Percentiles rank a stretch among this genome's conserved stretches.
phyloP scores from a whole-genome alignment of 202 grass and related monocot genomes.

The Brachypodium distachyon region DNA sequence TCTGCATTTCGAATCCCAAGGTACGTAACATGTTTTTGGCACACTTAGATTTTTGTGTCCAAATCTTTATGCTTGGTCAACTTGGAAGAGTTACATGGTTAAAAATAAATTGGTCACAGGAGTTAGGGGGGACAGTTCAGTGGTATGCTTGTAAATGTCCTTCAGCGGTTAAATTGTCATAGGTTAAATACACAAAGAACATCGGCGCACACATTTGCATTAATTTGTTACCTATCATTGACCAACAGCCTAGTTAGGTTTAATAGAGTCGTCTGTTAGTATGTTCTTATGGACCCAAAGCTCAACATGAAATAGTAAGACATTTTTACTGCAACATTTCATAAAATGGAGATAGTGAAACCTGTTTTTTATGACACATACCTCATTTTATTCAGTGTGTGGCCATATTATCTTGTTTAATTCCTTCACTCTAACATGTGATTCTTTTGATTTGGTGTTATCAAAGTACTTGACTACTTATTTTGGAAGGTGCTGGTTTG shows the following conservation, averaged over 20 bases:
- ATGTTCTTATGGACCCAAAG: too few relatives aligned
- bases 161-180: too few relatives aligned
- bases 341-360: not conserved
- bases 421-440: not conserved
- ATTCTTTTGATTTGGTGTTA: not conserved
- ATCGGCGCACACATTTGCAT: not conserved
- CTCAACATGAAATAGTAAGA: too few relatives aligned
- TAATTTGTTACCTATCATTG: not conserved
- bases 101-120: not conserved
- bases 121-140: not conserved
- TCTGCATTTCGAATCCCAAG: conserved; percentile 98
- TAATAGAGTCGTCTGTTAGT: too few relatives aligned
- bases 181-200: not conserved
- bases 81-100: not conserved
- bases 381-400: not conserved
- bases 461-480: not conserved
- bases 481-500: not conserved
- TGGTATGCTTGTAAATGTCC: not conserved
- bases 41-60: not conserved
- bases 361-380: not conserved
- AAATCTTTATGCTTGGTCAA: not conserved
- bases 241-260: not conserved
- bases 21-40: conserved; percentile 22
- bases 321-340: not conserved
- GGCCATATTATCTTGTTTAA: not conserved